Percentiles rank a stretch among this genome's conserved stretches.
Evolutionary conservation across 2,329 filamentous ascomycete genomes (phyloP).

Genomic region (Fusarium sp.): DNA sequence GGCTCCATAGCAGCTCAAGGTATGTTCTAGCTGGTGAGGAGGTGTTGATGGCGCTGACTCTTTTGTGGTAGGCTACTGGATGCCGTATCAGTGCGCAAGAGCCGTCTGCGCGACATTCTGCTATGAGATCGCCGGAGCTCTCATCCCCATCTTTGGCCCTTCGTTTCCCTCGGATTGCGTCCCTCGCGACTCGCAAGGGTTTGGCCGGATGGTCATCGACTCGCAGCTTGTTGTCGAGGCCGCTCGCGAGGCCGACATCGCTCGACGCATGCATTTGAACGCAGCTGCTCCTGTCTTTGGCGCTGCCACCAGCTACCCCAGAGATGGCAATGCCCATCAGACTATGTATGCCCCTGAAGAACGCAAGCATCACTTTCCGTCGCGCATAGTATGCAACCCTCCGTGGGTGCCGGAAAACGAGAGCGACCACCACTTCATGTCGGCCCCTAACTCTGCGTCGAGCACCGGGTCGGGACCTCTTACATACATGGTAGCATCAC

Average conservation of each 20-base stretch:
- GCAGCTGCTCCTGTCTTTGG: slow-evolving; percentile 11
- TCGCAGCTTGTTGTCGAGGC: slow-evolving; percentile 65
- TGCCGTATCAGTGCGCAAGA: slow-evolving; percentile 88
- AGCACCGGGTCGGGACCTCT: slow-evolving; percentile 44
- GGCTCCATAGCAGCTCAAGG: slow-evolving; percentile 92
- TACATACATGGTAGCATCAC: slow-evolving; percentile 43
- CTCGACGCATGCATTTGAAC: slow-evolving; percentile 34
- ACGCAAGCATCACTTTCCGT: slow-evolving; percentile 24
- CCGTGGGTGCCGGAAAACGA: slow-evolving; percentile 37
- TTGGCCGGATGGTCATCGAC: slow-evolving; percentile 75
- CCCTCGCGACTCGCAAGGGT: slow-evolving; percentile 71
- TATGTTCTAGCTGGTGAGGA: slow-evolving; percentile 50
- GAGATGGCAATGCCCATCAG: slow-evolving; percentile 23
- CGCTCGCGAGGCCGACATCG: slow-evolving; percentile 58
- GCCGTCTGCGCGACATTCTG: slow-evolving; percentile 93
- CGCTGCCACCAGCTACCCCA: slow-evolving; percentile 36
- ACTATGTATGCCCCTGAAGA: slow-evolving; percentile 33
- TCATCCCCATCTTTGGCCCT: slow-evolving; percentile 91
- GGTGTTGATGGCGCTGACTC: slow-evolving; percentile 20
- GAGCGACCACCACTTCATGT: slow-evolving; percentile 32
- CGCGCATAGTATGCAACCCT: slow-evolving; percentile 41
- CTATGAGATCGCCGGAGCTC: slow-evolving; percentile 81
- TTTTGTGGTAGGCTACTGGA: slow-evolving; percentile 85
- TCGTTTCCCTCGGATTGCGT: slow-evolving; percentile 82
- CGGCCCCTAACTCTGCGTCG: slow-evolving; percentile 45